A percentile compares a stretch with the other conserved stretches of the same genome.
Evolutionary conservation across 2,329 filamentous ascomycete species (phyloP).

Genomic region (Fusarium sublunatum): DNA sequence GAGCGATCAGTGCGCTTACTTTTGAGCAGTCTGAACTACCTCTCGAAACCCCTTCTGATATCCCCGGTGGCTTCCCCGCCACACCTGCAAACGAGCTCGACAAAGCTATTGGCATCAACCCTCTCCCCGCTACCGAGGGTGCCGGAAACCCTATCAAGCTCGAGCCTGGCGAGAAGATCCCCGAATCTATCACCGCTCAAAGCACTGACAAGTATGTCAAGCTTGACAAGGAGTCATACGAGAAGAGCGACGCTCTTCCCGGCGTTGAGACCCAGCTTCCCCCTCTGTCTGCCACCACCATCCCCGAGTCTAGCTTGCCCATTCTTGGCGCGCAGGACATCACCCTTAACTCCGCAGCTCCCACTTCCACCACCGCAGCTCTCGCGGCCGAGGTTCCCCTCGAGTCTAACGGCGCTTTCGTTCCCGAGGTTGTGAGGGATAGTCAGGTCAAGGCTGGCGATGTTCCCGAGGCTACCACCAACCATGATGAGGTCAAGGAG

Average conservation of each 20-base stretch:
- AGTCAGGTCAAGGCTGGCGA: slow-evolving; percentile 75
- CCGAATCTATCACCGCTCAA: slow-evolving; percentile 74
- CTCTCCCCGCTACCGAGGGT: slow-evolving; percentile 70
- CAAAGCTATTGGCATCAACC: slow-evolving; percentile 68
- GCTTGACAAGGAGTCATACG: slow-evolving; percentile 86
- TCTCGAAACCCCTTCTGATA: slow-evolving; percentile 49
- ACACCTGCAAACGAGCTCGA: slow-evolving; percentile 69
- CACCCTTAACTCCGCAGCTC: slow-evolving; percentile 63
- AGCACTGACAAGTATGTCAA: slow-evolving; percentile 77
- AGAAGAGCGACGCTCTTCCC: slow-evolving; percentile 76
- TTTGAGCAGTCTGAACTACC: slow-evolving; percentile 48
- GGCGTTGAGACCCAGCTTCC: slow-evolving; percentile 64
- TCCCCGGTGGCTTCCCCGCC: slow-evolving; percentile 67
- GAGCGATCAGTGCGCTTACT: slow-evolving; percentile 20
- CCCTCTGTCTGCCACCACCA: slow-evolving; percentile 70
- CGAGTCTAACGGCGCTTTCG: slow-evolving; percentile 58
- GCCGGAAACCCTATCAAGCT: slow-evolving; percentile 84
- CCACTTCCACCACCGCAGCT: slow-evolving; percentile 73
- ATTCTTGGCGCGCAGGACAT: slow-evolving; percentile 60
- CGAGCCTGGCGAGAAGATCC: slow-evolving; percentile 83
- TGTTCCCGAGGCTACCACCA: slow-evolving; percentile 75
- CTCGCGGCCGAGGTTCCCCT: slow-evolving; percentile 76
- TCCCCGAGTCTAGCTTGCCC: slow-evolving; percentile 85
- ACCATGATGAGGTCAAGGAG: slow-evolving; percentile 73
- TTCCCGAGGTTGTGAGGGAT: slow-evolving; percentile 70